Conservation (phyloP, 495 filamentous ascomycete species). For the Neurospora sp. region DNA sequence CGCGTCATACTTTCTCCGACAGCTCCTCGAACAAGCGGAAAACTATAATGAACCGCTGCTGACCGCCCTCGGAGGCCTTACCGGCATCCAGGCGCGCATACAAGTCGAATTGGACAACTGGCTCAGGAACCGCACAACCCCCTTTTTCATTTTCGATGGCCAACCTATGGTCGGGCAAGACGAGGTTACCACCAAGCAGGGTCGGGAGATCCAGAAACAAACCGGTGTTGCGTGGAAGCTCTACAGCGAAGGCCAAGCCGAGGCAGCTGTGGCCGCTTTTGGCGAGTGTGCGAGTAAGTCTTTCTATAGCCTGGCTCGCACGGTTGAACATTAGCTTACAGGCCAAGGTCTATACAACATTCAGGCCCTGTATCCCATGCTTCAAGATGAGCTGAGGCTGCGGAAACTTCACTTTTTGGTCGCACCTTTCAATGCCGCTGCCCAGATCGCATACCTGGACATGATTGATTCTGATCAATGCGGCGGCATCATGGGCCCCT, state of each 20-base stretch:
- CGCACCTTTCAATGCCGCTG: constrained; percentile 80
- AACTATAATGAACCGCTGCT: constrained; percentile 75
- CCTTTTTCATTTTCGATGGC: constrained; percentile 84
- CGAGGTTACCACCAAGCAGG: constrained; percentile 33
- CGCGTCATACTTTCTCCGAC: constrained; percentile 70
- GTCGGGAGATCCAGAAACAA: constrained; percentile 40
- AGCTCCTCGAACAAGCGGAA: constrained; percentile 55
- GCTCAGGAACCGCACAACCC: constrained; percentile 52
- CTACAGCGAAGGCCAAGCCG: constrained; percentile 71
- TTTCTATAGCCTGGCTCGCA: background rate
- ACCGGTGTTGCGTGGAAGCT: constrained; percentile 65
- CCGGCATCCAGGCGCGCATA: constrained; percentile 62
- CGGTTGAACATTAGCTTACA: constrained; percentile 13
- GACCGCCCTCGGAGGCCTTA: constrained; percentile 79
- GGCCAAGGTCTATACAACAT: constrained; percentile 45
- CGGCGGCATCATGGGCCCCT: constrained; percentile 71
- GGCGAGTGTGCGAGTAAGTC: constrained; percentile 59
- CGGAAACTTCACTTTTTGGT: constrained; percentile 69
- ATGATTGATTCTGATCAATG: constrained; percentile 56
- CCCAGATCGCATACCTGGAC: constrained; percentile 82
- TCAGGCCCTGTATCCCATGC: constrained; percentile 55
- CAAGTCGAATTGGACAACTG: constrained; percentile 62
- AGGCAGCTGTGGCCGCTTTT: constrained; percentile 72
- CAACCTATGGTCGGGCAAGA: constrained; percentile 65
- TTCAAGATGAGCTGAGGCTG: constrained; percentile 63